Base-by-base conservation (phyloP, 352 stramenopile species). In the Ochromonadaceae sp. region DNA sequence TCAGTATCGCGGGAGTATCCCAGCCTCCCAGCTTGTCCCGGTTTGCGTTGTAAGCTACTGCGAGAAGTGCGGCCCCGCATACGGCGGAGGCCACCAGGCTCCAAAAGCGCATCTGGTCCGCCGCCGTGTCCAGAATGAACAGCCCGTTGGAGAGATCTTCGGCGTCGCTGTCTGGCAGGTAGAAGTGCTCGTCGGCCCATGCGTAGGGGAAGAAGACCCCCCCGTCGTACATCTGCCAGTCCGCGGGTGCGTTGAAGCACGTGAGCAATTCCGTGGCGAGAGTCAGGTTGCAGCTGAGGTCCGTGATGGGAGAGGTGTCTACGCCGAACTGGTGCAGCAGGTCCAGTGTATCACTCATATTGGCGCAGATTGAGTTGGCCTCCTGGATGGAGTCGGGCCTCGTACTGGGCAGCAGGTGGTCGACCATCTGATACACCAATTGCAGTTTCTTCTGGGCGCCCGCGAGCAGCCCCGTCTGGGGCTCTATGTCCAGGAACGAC, bases 321-420 rank as follows among this genome's bases (percentile, higher is more conserved):
- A 53, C n/a, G 35, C 46, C 46, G 15, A 36, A 12, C 5, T 43
- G 25, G n/a, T n/a, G n/a, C 32, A 40, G 25, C 28, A 35, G 15
- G 30, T 38, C 22, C 22, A 59, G 43, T 10, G 52, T 60, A n/a
- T n/a, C n/a, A n/a, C n/a, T n/a, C 20, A 48, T 57, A 59, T 61
- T 25, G 9, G 7, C 12, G 41, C 55, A 63, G 26, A 36, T 2
- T 44, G 3, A 20, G 25, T 63, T 3, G 28, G 25, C 38, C 2
- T 25, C 32, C 25, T 28, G 15, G 28, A 30, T 4, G 10, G 55
- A 15, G 22, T 47, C 7, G 5, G 35, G 34, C 28, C 2, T 12
- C 12, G 52, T 7, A 9, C 36, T 4, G 22, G 55, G 55, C 26
- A 63, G 41, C 14, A 7, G 5, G 12, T 30, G 52, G 25, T 14